Base-by-base conservation (phyloP, 2,329 filamentous ascomycete species). In the Stromatinia cepivora region DNA sequence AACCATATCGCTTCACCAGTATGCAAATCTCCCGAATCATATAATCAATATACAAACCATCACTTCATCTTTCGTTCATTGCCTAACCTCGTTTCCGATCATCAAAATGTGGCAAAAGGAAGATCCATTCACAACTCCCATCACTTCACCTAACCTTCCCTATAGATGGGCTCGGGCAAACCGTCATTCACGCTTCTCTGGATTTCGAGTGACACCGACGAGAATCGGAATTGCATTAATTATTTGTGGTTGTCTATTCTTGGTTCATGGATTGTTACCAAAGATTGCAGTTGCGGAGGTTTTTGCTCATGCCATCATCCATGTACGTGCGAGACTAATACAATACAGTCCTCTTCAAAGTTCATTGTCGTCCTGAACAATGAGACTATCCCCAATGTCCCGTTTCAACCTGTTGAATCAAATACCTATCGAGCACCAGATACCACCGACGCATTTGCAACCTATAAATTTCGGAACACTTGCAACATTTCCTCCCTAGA, bases 401-500 rank as follows among this genome's bases (percentile, higher is more conserved):
- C 71, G 4, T 75, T 75, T 46, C 71, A 72, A 13, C 71, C 73
- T 20, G 69, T 73, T 1, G 74, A 75, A 45, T 25, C 54, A 11
- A 63, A 46, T 10, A 4, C 48, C 8, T 73, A 73, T 61, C 70
- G 73, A 39, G 15, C 52, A 3, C 70, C 71, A 1, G 75, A 76
- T 42, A 68, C 56, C 4, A 68, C 71, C 34, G 81, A 84, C 72
- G 79, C 79, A 2, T 81, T 84, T 65, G 72, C 74, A 28, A 75
- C 72, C 25, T 84, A 82, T 77, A 82, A 81, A 70, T 80, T 81
- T 72, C 80, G 80, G 64, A 79, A 79, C 3, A 74, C 74, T 10
- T 84, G 82, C 75, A 79, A 81, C 57, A 75, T 84, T 70, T 84
- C 81, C 15, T 83, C 81, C 3, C 75, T 81, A 4, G 81, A 83